These are phyloP conservation scores for Gorgonomyces haynaldii DNA, from an alignment of 192 early-diverging fungal species.

Conservation along the genomic window DNA sequence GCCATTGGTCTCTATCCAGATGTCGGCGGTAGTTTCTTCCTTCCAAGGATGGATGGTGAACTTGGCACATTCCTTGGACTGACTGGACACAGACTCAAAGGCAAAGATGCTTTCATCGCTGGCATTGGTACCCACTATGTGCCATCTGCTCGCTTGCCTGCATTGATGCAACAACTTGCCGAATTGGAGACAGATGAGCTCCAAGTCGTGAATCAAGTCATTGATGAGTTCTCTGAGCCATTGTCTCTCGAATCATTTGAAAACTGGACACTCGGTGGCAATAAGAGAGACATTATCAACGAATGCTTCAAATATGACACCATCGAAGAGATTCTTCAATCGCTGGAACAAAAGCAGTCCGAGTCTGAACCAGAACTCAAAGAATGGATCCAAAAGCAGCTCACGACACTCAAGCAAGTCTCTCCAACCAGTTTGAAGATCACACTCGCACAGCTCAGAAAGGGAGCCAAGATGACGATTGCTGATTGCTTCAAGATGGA, in stretches of 20 bases:
- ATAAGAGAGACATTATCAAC: slow-evolving; percentile 58
- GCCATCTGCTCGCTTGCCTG: slow-evolving; percentile 66
- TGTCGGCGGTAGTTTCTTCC: slow-evolving; percentile 89
- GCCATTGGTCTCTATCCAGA: slow-evolving; percentile 95
- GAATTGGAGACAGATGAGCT: slow-evolving; percentile 67
- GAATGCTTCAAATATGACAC: slow-evolving; percentile 70
- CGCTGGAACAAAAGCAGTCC: slow-evolving; percentile 57
- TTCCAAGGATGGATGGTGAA: slow-evolving; percentile 90
- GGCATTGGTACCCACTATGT: slow-evolving; percentile 97
- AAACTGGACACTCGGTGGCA: slow-evolving; percentile 36
- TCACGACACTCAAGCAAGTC: slow-evolving; percentile 47
- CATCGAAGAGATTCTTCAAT: slow-evolving; percentile 71
- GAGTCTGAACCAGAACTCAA: slow-evolving; percentile 8
- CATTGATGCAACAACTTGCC: slow-evolving; percentile 67
- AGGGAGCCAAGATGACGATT: slow-evolving; percentile 56
- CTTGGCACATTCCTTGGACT: slow-evolving; percentile 85
- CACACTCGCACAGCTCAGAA: slow-evolving; percentile 70
- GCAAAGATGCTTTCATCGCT: slow-evolving; percentile 67
- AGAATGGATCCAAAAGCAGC: slow-evolving; percentile 59
- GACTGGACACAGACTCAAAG: slow-evolving; percentile 68
- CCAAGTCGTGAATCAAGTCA: slow-evolving; percentile 67
- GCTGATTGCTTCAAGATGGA: slow-evolving; percentile 79
- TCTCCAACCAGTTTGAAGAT: slow-evolving; percentile 64
- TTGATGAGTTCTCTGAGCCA: slow-evolving; percentile 74
- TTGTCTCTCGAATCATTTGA: slow-evolving; percentile 13